Percentiles rank a stretch among this genome's conserved stretches.
These are phyloP conservation scores for Aspergillus bridgeri DNA, from an alignment of 495 filamentous ascomycete genomes.

Conservation along the genomic window DNA sequence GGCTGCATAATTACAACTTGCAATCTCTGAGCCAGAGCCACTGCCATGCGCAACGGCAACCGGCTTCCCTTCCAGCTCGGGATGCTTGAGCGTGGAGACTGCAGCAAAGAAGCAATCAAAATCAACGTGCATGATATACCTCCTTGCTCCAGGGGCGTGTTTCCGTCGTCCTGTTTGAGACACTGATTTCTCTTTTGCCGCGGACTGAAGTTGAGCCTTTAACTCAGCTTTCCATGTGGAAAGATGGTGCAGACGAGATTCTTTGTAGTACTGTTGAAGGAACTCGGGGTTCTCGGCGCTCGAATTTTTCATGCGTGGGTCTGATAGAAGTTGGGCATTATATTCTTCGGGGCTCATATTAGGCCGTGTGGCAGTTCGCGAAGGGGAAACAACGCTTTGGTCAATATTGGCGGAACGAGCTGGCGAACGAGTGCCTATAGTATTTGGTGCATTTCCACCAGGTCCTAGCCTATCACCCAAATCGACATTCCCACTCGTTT, in stretches of 20 bases:
- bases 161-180: conserved; percentile 50
- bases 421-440: not conserved
- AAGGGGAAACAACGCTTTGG: not conserved
- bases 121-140: conserved; percentile 93
- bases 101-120: conserved; percentile 98
- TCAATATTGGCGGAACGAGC: not conserved
- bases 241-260: conserved; percentile 90
- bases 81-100: conserved; percentile 75
- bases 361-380: conserved; percentile 23
- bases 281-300: conserved; percentile 90
- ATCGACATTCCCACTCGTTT: not conserved
- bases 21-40: conserved; percentile 87
- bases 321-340: conserved; percentile 74
- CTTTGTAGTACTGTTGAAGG: conserved; percentile 86
- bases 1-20: conserved; percentile 93
- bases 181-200: conserved; percentile 64
- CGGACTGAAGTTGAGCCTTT: conserved; percentile 77
- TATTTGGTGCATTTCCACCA: not conserved
- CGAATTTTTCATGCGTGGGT: conserved; percentile 78
- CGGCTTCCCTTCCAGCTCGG: conserved; percentile 75
- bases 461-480: not conserved
- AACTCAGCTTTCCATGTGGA: conserved; percentile 94
- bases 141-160: conserved; percentile 54
- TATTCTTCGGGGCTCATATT: conserved; percentile 84
- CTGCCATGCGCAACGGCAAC: conserved; percentile 84